Base-by-base conservation (phyloP, 176 grass and related monocot genomes). In the Microstegium vimineum region DNA sequence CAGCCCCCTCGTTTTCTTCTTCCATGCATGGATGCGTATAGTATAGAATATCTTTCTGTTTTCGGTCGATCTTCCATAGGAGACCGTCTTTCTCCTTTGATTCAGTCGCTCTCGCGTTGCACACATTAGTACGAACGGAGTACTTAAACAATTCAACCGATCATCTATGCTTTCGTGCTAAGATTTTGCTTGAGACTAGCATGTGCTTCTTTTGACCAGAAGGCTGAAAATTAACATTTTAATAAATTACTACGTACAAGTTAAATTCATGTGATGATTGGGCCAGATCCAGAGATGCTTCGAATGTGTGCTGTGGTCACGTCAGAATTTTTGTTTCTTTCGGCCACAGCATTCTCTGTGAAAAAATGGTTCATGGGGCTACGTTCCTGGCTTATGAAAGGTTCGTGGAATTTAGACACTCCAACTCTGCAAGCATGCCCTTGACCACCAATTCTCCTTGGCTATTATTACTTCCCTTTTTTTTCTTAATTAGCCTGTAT, bases 201-300 rank as follows among this genome's bases (percentile, higher is more conserved):
- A n/a, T n/a, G 3, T 69, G 76, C n/a, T 66, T 49, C 31, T 84
- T 75, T 89, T 75, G 51, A 71, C 76, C 25, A 77, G n/a, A n/a
- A n/a, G 25, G 16, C 0, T 20, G 20, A 51, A 15, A 37, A 63
- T 75, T 79, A 43, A 59, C 81, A 11, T 8, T 43, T 36, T 49
- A n/a, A n/a, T n/a, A 45, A 72, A 26, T 62, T 51, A 56, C 78
- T 49, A 0, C 6, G 2, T 13, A 52, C 2, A 75, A 35, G 28
- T 4, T 65, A 63, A 23, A 1, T 34, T 22, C 62, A 31, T 34
- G 27, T 42, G 13, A 81, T 45, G 71, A 27, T 56, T 70, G 1
- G 7, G 11, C 22, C 26, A 69, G 34, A 71, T 60, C 18, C 3
- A 41, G 10, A 32, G 75, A 41, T 76, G 17, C 71, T 38, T 57